Evolutionary conservation across 768 basidiomycete genomes (phyloP), one percentile per base, ranked within the genome.

Genomic region (Collybia mongolica): DNA sequence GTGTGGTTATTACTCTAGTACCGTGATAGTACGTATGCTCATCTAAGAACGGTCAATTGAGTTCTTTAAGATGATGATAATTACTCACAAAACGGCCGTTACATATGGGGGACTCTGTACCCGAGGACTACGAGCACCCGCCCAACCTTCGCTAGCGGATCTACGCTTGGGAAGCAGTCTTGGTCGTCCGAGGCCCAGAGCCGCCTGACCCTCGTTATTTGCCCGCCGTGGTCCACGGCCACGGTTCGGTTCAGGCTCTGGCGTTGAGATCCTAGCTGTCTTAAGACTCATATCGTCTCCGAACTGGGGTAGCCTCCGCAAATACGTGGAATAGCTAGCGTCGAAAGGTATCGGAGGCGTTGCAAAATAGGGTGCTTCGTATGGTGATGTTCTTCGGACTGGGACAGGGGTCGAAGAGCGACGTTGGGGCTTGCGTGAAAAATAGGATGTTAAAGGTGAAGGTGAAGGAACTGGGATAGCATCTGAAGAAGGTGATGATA

Each of bases 341-440:
- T 65, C 60, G 11, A 64, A 48, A 26, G 63, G 41, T 17, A 63
- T 52, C 6, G 74, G 74, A 8, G 73, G 74, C 20, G 66, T 54
- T 1, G 73, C 74, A 52, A 76, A 76, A 66, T 75, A 75, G 5
- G 75, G 74, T 23, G 75, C 70, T 40, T 68, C 73, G 47, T 76
- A 76, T 4, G 75, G 75, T 32, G 57, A 65, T 14, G 75, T 76
- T 20, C 75, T 64, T 39, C 66, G 65, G 24, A 60, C 49, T 17
- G 59, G 40, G 39, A 64, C 56, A 14, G 73, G 70, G 6, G 64
- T 53, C 5, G 73, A 68, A 2, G 54, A 52, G 23, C 68, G 65
- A 44, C 68, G 59, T 29, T 65, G 57, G 22, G 57, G 18, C 49
- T 68, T 72, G 18, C 63, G 61, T 28, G 65, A 60, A 46, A 59